Evolutionary conservation across 306 rosid genomes (phyloP), one percentile per base, ranked within the genome.

Genomic region (Boehmeria nivea): DNA sequence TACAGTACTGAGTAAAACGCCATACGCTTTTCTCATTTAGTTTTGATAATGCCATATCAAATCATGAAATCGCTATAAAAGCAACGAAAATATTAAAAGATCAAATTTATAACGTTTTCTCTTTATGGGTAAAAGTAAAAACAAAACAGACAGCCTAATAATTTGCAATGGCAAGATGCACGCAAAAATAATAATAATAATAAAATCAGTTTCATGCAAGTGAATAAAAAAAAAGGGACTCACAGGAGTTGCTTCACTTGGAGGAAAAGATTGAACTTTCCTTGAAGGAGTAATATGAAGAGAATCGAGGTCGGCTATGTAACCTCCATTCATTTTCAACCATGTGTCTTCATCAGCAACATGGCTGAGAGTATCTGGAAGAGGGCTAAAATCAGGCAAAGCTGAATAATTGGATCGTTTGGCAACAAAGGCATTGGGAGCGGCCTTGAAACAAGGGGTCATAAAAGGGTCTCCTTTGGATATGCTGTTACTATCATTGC

Each of bases 321-420:
- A 87, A 51, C 95, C 99, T 33, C 82, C 85, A 68, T 91, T 91
- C 95, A 91, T 71, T 76, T 91, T 87, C 74, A 87, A 37, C 99
- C 99, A 91, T 39, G 76, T 68, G 54, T 91, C 94, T 71, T 91
- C 99, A 70, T 91, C 99, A 28, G 78, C 96, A 53, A 87, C 87
- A 28, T 83, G 77, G 68, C 84, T 80, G 71, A 87, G 69, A 51
- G 84, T 70, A 73, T 84, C 84, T 28, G 93, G 87, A 69, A 77
- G 82, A 62, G 99, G 95, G 73, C 90, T 83, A 55, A 13, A 78
- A 69, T 79, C 82, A 50, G 89, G 81, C 65, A 81, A 57, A 10
- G 59, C 63, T 51, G 83, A 78, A 64, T 82, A 63, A 59, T 72
- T 73, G 57, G 89, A 75, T 58, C 96, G 82, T 71, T 64, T 80